phyloP scores from a whole-genome alignment of 139 green algal genomes.

The Yamagishiella unicocca region DNA sequence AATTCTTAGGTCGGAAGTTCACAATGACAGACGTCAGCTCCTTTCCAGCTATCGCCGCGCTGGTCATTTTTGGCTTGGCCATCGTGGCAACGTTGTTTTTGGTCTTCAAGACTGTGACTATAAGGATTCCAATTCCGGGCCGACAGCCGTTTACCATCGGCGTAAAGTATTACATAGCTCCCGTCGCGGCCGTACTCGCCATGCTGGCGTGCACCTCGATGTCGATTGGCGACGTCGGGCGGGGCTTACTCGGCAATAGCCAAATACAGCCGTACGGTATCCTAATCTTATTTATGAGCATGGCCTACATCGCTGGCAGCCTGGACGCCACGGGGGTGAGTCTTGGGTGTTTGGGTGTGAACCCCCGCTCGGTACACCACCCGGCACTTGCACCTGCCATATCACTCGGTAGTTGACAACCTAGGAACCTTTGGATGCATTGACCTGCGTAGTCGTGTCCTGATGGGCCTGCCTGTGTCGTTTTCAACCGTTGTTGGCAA shows the following conservation, averaged over 20 bases:
- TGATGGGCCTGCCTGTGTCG: too few relatives aligned
- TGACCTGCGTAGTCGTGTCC: too few relatives aligned
- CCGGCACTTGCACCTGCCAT: too few relatives aligned
- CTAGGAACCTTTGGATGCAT: neutral
- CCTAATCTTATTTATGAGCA: conserved; percentile 56
- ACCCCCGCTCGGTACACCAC: too few relatives aligned
- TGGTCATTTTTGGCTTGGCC: conserved; percentile 56
- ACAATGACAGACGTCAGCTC: too few relatives aligned
- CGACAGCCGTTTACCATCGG: conserved; percentile 23
- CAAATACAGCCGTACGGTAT: conserved; percentile 66
- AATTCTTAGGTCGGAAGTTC: too few relatives aligned
- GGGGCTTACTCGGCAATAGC: conserved; percentile 56
- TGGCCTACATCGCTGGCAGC: conserved; percentile 61
- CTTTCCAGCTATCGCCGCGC: conserved; percentile 47
- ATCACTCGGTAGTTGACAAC: too few relatives aligned
- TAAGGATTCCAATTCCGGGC: neutral
- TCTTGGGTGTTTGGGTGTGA: too few relatives aligned
- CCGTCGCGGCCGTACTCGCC: conserved; percentile 34
- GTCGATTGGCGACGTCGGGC: conserved; percentile 2
- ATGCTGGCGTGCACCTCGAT: conserved; percentile 54
- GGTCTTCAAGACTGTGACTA: neutral
- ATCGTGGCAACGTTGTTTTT: conserved; percentile 50
- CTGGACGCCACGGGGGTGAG: conserved; percentile 60
- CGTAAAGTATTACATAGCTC: conserved; percentile 21
- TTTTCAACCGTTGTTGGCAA: too few relatives aligned